Evolutionary conservation across 208 protist genomes (phyloP).

Genomic region (Acanthamoeba lenticulata): DNA sequence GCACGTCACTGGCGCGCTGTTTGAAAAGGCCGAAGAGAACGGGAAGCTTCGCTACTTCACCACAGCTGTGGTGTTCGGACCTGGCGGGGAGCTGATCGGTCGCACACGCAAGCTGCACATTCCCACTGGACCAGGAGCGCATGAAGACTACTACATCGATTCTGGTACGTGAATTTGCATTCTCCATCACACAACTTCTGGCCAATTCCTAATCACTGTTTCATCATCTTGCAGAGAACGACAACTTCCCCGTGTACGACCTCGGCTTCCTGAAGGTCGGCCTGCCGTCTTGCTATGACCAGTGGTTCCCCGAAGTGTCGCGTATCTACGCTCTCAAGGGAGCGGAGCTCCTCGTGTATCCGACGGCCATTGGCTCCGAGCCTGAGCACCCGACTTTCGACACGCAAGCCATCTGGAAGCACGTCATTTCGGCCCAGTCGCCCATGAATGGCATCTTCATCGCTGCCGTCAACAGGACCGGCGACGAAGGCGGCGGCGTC

Average conservation of each 20-base stretch:
- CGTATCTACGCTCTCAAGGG: constrained; percentile 69
- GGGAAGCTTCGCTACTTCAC: neutral
- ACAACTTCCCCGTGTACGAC: constrained; percentile 68
- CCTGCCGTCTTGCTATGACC: constrained; percentile 66
- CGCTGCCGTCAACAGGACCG: neutral
- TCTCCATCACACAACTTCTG: neutral
- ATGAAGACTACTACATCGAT: constrained; percentile 61
- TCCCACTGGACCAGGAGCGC: neutral
- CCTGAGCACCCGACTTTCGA: constrained; percentile 23
- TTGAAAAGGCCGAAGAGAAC: constrained; percentile 4
- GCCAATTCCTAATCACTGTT: neutral
- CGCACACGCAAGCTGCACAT: constrained; percentile 69
- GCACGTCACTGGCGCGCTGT: constrained; percentile 35
- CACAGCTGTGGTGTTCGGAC: constrained; percentile 8
- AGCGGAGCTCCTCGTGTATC: constrained; percentile 69
- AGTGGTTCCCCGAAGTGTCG: constrained; percentile 70
- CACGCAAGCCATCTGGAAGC: constrained; percentile 43
- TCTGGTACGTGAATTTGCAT: no score
- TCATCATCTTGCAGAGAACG: neutral
- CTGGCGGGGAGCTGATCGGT: neutral
- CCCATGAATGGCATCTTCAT: constrained; percentile 29
- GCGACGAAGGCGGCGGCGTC: neutral
- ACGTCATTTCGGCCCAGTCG: constrained; percentile 43
- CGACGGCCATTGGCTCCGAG: constrained; percentile 66
- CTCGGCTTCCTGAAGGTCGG: constrained; percentile 67